A percentile compares a stretch with the other conserved stretches of the same genome.
These are phyloP conservation scores for Antitrichia curtipendula DNA, from an alignment of 225 moss, liverwort and hornwort genomes.

Conservation along the genomic window DNA sequence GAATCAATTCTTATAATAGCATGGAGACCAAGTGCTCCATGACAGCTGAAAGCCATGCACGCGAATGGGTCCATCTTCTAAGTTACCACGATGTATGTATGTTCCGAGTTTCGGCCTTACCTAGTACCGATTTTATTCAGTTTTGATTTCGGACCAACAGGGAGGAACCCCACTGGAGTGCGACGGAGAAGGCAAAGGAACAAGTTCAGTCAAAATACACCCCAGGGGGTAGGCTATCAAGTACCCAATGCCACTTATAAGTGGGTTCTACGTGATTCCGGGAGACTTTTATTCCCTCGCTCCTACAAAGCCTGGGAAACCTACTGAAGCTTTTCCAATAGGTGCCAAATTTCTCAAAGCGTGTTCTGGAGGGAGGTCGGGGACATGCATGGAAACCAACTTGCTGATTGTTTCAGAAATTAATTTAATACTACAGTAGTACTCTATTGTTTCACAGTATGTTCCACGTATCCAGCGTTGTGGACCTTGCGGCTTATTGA, in stretches of 20 bases:
- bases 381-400: neutral
- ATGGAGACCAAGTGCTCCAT: neutral
- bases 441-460: neutral
- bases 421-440: neutral
- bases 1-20: neutral
- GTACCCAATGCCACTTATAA: neutral
- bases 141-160: neutral
- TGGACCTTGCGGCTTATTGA: neutral
- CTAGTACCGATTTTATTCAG: neutral
- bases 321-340: too few species aligned
- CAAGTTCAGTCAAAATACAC: neutral
- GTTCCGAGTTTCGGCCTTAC: too few species aligned
- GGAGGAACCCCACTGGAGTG: neutral
- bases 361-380: too few species aligned
- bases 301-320: neutral
- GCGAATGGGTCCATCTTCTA: neutral
- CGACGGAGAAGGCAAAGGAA: neutral
- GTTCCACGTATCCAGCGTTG: neutral
- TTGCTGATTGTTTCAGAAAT: neutral
- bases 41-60: neutral
- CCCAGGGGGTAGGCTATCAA: neutral
- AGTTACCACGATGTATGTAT: neutral
- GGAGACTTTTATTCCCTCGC: neutral
- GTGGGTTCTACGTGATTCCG: neutral
- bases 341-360: too few species aligned